Conservation (phyloP, 345 rosid species). For the Salix koriyanagi region DNA sequence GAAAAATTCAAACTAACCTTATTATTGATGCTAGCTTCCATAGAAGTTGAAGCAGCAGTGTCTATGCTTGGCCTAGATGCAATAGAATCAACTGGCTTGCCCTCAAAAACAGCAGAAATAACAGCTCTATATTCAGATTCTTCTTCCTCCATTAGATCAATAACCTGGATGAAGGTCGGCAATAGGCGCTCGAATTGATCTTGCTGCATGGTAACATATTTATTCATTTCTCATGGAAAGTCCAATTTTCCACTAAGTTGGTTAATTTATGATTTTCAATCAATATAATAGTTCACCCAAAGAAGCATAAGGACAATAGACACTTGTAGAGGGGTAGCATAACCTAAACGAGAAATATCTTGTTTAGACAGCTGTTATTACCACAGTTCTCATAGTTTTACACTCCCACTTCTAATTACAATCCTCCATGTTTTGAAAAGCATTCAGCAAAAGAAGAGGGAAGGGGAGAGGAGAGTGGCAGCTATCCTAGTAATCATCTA, state of each 20-base stretch:
- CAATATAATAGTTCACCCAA: too few relatives aligned
- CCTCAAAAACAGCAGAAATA: slow-evolving; percentile 61
- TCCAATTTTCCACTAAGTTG: neutral
- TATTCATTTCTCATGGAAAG: neutral
- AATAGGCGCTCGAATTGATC: slow-evolving; percentile 63
- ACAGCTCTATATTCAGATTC: slow-evolving; percentile 61
- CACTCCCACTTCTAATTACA: too few relatives aligned
- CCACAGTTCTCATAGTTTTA: too few relatives aligned
- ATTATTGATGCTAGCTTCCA: slow-evolving; percentile 55
- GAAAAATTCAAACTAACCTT: slow-evolving; percentile 41
- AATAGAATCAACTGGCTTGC: slow-evolving; percentile 46
- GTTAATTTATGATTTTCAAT: neutral
- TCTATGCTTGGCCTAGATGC: slow-evolving; percentile 27
- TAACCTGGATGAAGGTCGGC: slow-evolving; percentile 71
- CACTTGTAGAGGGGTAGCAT: too few relatives aligned
- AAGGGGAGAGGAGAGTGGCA: too few relatives aligned
- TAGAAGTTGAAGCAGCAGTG: slow-evolving; percentile 34
- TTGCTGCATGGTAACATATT: slow-evolving; percentile 43
- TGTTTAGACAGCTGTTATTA: too few relatives aligned
- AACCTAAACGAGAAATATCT: too few relatives aligned
- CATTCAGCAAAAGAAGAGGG: too few relatives aligned
- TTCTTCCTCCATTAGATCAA: slow-evolving; percentile 55
- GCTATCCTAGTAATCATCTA: too few relatives aligned
- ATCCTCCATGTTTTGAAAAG: too few relatives aligned
- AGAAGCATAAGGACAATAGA: too few relatives aligned